Conservation (phyloP, 208 protist genomes). For the Tritrichomonas musculus region DNA sequence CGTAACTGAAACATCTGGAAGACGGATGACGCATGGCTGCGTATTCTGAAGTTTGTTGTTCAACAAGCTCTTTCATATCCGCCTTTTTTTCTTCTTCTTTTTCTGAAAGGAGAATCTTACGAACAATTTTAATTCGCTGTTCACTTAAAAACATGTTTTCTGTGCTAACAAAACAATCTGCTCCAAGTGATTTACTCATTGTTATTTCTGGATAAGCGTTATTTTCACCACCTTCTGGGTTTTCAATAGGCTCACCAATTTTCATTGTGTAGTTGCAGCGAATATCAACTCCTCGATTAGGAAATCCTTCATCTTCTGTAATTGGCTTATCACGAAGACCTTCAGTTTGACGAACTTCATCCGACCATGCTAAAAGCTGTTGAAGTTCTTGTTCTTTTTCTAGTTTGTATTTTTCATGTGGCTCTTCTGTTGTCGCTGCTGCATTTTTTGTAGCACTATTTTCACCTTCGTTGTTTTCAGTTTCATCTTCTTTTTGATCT, state of each 20-base stretch:
- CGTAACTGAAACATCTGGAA: conserved; percentile 84
- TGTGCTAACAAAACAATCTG: conserved; percentile 56
- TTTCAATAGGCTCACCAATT: background rate
- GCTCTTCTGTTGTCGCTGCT: background rate
- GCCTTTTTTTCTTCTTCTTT: background rate
- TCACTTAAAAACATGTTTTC: conserved; percentile 90
- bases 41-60: background rate
- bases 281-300: too few relatives aligned
- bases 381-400: background rate
- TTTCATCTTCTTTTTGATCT: too few relatives aligned
- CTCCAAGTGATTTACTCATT: background rate
- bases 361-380: background rate
- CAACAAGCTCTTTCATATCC: background rate
- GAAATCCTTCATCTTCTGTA: too few relatives aligned
- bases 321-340: too few relatives aligned
- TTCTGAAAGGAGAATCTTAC: background rate
- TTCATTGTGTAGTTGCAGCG: background rate
- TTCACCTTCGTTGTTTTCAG: too few relatives aligned
- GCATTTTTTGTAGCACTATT: too few relatives aligned
- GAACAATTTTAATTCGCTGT: background rate
- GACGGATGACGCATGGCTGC: conserved; percentile 68
- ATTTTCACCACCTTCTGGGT: background rate
- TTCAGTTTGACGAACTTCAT: background rate
- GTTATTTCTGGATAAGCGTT: background rate
- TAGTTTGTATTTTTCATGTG: background rate